Percentiles rank a stretch among this genome's conserved stretches.
phyloP scores from a whole-genome alignment of 2,329 filamentous ascomycete genomes.

The Falciphora oryzae region DNA sequence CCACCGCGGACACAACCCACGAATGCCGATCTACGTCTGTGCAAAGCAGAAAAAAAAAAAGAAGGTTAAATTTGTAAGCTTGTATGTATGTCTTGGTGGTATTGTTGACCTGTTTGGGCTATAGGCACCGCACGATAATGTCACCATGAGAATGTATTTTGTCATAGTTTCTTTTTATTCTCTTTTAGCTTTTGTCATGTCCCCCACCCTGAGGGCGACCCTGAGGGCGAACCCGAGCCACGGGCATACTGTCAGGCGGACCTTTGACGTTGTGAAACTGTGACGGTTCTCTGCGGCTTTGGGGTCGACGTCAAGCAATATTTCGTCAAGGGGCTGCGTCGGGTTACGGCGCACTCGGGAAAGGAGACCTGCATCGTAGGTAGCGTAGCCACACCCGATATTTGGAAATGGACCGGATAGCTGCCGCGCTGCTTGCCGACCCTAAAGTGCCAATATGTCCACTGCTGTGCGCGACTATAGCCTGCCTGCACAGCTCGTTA shows the following conservation, averaged over 20 bases:
- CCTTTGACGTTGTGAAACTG: background rate
- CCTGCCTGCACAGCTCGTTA: background rate
- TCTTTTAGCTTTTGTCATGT: background rate
- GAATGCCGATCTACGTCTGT: background rate
- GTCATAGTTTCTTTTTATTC: background rate
- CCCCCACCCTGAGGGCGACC: too few relatives aligned
- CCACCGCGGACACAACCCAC: background rate
- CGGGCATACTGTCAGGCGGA: background rate
- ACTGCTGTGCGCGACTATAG: background rate
- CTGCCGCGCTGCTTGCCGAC: too few relatives aligned
- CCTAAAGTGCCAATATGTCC: background rate
- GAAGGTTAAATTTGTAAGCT: background rate
- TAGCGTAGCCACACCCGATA: background rate
- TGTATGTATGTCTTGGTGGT: background rate
- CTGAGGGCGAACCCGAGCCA: background rate
- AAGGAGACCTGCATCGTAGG: background rate
- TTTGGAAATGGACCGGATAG: background rate
- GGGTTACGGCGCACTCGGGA: constrained; percentile 1
- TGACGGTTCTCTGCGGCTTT: background rate
- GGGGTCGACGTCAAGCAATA: background rate
- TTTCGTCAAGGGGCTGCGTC: background rate
- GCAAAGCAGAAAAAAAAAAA: background rate
- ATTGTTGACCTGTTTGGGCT: background rate
- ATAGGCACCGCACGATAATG: background rate
- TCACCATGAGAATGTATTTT: background rate